Base-by-base conservation (phyloP, 1,139 yeast species). In the Nakaseomyces glabratus region DNA sequence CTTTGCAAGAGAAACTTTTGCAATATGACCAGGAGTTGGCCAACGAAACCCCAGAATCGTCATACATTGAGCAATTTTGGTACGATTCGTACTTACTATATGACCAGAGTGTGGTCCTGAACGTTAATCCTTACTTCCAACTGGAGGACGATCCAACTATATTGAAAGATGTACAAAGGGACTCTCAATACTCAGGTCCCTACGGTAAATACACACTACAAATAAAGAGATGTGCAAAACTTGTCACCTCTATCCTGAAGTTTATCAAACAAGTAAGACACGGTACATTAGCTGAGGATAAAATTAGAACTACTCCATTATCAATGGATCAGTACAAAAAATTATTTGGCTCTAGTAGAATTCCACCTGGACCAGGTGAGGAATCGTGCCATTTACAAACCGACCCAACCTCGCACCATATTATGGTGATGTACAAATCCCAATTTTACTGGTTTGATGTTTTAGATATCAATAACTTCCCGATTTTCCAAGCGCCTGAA, bases 391-490 rank as follows among this genome's bases (percentile, higher is more conserved):
- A 82, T 40, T 77, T 85, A 80, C 94, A 84, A 59, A 71, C 84
- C 4, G 94, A 84, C 55, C 57, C 69, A 12, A 65, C 74, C 10
- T 76, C 93, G 2, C 80, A 76, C 49, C 95, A 85, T 56, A 75
- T 85, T 36, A 81, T 82, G 20, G 88, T 85, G n/a, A 63, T 82
- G 56, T 77, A 86, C 45, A 78, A 81, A 51, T 82, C 94, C 4
- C 95, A 85, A 58, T 81, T 84, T 58, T 85, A 85, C 61, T 85
- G 95, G 95, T 85, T 85, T 57, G 94, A 85, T 55, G 95, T 85
- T 2, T 65, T 85, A 51, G 93, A 84, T 57, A 68, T 68, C 36
- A 64, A 76, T 42, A 73, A 81, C 53, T 78, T 81, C 50, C 64
- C 85, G 44, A 56, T 60, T 20, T 68, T 82, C 35, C 62, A 82